A percentile compares a stretch with the other conserved stretches of the same genome.
Evolutionary conservation across 306 rosid species (phyloP).

Genomic region (Dalbergia cochinchinensis): DNA sequence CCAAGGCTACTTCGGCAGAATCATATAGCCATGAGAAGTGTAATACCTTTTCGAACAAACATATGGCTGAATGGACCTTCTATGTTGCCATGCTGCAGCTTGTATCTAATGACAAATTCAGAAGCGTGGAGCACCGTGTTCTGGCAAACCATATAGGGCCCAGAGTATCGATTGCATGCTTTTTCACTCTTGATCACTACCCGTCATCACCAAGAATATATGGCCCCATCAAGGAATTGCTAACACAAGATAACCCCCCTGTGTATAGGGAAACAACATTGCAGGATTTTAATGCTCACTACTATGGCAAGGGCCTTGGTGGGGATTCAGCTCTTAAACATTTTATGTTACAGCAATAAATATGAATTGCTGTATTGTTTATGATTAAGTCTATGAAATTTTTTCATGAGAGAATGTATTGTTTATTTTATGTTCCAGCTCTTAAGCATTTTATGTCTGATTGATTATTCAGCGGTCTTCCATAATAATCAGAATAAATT

Average conservation of each 20-base stretch:
- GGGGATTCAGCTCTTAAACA: constrained; percentile 46
- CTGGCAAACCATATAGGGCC: constrained; percentile 49
- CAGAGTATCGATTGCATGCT: constrained; percentile 55
- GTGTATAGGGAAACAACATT: constrained; percentile 39
- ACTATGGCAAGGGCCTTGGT: constrained; percentile 50
- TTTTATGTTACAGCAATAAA: constrained; percentile 24
- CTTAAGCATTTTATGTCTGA: constrained; percentile 19
- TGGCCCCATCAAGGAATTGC: constrained; percentile 51
- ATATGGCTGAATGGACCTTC: not conserved
- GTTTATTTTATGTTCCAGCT: too few species aligned
- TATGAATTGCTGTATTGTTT: too few species aligned
- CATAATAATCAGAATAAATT: not conserved
- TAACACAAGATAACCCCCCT: constrained; percentile 47
- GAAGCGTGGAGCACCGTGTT: constrained; percentile 62
- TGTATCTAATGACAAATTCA: constrained; percentile 57
- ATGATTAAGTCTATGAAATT: too few species aligned
- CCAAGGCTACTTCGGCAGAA: too few species aligned
- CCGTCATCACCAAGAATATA: constrained; percentile 33
- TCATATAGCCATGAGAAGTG: too few species aligned
- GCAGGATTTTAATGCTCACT: constrained; percentile 38
- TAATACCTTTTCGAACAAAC: too few species aligned
- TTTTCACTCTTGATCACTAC: constrained; percentile 48
- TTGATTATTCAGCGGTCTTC: not conserved
- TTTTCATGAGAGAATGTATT: too few species aligned
- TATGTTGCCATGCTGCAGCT: constrained; percentile 45